Evolutionary conservation across 805 yeast species (phyloP).

Genomic region (Debaryomyces tyrocola): DNA sequence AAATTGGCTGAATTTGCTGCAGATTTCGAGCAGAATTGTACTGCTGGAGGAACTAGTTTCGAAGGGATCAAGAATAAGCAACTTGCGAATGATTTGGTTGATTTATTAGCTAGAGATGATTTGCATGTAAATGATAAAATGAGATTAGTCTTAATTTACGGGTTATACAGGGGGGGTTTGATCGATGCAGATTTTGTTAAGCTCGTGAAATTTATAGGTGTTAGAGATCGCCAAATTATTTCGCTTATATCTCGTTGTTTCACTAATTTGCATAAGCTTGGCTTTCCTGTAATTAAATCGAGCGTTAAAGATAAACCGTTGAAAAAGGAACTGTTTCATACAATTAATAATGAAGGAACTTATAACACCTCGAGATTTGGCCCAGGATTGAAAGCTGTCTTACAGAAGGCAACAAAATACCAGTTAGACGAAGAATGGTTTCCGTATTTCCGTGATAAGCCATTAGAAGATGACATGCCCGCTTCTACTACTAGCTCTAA

Average conservation of each 20-base stretch:
- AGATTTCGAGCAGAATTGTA: slow-evolving; percentile 81
- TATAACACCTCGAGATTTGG: slow-evolving; percentile 70
- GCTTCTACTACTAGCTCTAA: slow-evolving; percentile 7
- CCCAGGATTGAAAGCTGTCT: slow-evolving; percentile 64
- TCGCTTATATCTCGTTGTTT: slow-evolving; percentile 57
- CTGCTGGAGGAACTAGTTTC: slow-evolving; percentile 67
- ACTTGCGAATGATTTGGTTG: slow-evolving; percentile 62
- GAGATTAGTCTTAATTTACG: slow-evolving; percentile 72
- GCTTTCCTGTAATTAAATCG: slow-evolving; percentile 53
- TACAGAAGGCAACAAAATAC: slow-evolving; percentile 51
- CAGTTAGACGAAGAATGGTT: slow-evolving; percentile 58
- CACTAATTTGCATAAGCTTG: slow-evolving; percentile 47
- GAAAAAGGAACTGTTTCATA: slow-evolving; percentile 55
- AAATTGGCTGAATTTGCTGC: slow-evolving; percentile 67
- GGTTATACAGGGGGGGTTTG: slow-evolving; percentile 79
- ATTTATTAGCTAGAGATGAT: slow-evolving; percentile 48
- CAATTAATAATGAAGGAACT: slow-evolving; percentile 49
- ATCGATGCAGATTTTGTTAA: slow-evolving; percentile 71
- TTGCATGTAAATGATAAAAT: slow-evolving; percentile 66
- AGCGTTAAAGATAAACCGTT: slow-evolving; percentile 42
- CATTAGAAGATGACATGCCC: slow-evolving; percentile 50
- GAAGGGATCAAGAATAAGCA: slow-evolving; percentile 64
- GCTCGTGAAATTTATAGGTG: slow-evolving; percentile 56
- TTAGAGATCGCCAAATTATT: slow-evolving; percentile 45
- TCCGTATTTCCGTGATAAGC: slow-evolving; percentile 77